Evolutionary conservation across 2,329 filamentous ascomycete genomes (phyloP).

Genomic region (Metarhizium rileyi): DNA sequence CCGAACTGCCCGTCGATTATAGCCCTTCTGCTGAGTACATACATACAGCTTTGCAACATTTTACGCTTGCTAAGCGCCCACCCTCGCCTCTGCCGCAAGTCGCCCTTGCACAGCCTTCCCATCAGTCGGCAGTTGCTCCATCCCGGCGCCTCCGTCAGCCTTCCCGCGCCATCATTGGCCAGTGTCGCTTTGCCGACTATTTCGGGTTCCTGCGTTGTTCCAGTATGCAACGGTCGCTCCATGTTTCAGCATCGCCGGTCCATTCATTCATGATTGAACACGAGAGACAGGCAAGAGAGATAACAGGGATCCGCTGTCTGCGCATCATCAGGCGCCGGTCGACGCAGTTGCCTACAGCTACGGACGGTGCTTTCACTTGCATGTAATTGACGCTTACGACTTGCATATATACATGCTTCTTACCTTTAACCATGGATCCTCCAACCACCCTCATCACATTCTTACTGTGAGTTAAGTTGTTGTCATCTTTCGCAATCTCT

Average conservation of each 20-base stretch:
- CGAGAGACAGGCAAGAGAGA: not conserved
- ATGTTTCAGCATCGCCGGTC: slow-evolving; percentile 9
- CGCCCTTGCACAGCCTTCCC: not conserved
- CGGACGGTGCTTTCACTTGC: not conserved
- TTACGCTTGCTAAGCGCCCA: slow-evolving; percentile 1
- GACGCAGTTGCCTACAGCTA: not conserved
- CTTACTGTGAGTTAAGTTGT: slow-evolving; percentile 43
- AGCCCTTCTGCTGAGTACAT: not conserved
- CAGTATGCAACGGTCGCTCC: slow-evolving; percentile 8
- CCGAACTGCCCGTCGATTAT: not conserved
- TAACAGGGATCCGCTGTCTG: not conserved
- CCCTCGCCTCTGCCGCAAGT: not conserved
- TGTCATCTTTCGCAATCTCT: not conserved
- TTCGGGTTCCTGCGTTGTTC: slow-evolving; percentile 9
- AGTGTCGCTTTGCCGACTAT: slow-evolving; percentile 3
- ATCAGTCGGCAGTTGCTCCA: not conserved
- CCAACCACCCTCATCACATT: slow-evolving; percentile 60
- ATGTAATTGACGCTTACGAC: not conserved
- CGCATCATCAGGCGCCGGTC: not conserved
- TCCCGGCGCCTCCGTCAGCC: slow-evolving; percentile 8
- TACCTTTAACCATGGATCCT: slow-evolving; percentile 39
- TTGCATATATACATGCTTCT: not conserved
- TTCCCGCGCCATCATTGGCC: slow-evolving; percentile 7
- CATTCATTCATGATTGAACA: not conserved
- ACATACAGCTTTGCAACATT: no score